phyloP scores from a whole-genome alignment of 2,329 filamentous ascomycete genomes.

The Macrophomina phaseolina region DNA sequence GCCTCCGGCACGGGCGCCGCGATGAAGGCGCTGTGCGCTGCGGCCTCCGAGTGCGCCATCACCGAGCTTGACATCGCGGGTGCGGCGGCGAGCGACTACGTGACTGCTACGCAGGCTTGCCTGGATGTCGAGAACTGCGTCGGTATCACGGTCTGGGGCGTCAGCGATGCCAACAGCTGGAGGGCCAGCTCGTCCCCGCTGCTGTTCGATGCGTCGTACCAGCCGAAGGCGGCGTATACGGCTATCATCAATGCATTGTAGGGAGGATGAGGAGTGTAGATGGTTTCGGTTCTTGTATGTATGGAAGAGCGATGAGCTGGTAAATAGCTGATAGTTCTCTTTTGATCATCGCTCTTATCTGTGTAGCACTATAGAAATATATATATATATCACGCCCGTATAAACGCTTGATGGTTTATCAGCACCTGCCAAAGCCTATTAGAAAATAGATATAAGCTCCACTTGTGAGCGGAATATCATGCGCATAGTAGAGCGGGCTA shows the following conservation, averaged over 20 bases:
- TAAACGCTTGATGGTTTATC: too few species aligned
- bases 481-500: too few species aligned
- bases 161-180: conserved; percentile 53
- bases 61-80: conserved; percentile 72
- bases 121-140: conserved; percentile 65
- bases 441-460: too few species aligned
- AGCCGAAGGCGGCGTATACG: conserved; percentile 50
- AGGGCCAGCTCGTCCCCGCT: conserved; percentile 44
- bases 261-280: too few species aligned
- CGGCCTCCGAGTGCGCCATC: conserved; percentile 64
- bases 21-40: conserved; percentile 60
- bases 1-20: conserved; percentile 56
- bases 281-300: too few species aligned
- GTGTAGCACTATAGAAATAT: too few species aligned
- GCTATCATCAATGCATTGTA: conserved; percentile 32
- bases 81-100: conserved; percentile 64
- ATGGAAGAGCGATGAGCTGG: too few species aligned
- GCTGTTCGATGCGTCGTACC: conserved; percentile 49
- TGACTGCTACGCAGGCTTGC: conserved; percentile 61
- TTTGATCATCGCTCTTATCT: too few species aligned
- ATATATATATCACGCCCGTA: too few species aligned
- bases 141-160: conserved; percentile 68
- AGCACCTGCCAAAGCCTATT: too few species aligned
- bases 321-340: too few species aligned
- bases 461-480: too few species aligned